phyloP scores from a whole-genome alignment of 139 green algal genomes.

The Pseudopediastrum boryanum region DNA sequence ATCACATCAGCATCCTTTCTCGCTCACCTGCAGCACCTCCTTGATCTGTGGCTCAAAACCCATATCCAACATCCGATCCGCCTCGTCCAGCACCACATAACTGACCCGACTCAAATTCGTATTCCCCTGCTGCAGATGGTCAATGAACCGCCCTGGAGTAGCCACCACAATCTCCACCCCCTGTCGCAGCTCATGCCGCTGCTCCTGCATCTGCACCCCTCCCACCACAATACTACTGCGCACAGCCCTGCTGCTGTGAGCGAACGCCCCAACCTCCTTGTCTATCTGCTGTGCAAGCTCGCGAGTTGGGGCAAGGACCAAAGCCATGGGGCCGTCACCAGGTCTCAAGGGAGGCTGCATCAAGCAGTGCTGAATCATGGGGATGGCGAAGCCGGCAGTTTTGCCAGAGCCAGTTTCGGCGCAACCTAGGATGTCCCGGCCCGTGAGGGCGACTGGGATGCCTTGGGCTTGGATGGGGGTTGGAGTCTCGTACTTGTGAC shows the following conservation, averaged over 20 bases:
- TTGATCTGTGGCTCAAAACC: constrained; percentile 94
- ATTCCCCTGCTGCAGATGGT: constrained; percentile 83
- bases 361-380: constrained; percentile 90
- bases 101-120: constrained; percentile 75
- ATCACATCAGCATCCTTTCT: no score
- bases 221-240: constrained; percentile 72
- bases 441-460: constrained; percentile 83
- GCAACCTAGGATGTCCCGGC: constrained; percentile 86
- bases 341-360: constrained; percentile 60
- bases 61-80: constrained; percentile 97
- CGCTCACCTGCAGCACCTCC: constrained; percentile 54
- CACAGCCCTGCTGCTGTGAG: constrained; percentile 58
- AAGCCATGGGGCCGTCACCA: constrained; percentile 87
- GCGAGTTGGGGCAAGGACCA: constrained; percentile 98
- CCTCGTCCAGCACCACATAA: constrained; percentile 94
- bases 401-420: constrained; percentile 94
- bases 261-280: constrained; percentile 91
- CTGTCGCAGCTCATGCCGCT: constrained; percentile 77
- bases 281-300: constrained; percentile 99
- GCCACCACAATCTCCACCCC: constrained; percentile 86
- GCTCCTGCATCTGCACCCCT: constrained; percentile 73
- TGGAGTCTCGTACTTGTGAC: constrained; percentile 85
- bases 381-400: constrained; percentile 84
- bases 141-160: constrained; percentile 88
- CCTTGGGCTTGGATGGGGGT: constrained; percentile 91